Evolutionary conservation across 2,329 filamentous ascomycete species (phyloP).

Genomic region (Fusarium palustre): DNA sequence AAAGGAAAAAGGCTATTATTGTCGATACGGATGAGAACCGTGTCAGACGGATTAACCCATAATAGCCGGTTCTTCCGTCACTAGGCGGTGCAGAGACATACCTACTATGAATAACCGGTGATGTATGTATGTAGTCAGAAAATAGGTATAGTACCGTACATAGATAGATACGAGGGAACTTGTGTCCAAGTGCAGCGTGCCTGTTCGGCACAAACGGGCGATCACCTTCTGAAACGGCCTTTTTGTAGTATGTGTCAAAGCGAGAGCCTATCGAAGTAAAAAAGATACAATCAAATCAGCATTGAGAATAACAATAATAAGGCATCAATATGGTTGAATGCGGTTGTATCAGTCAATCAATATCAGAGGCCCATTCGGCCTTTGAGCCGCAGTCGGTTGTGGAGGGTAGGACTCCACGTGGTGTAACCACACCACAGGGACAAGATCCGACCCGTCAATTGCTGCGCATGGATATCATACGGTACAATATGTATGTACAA

Average conservation of each 20-base stretch:
- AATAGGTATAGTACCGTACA: not conserved
- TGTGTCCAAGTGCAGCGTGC: conserved; percentile 34
- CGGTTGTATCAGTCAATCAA: conserved; percentile 25
- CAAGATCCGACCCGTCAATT: conserved; percentile 13
- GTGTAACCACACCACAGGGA: conserved; percentile 42
- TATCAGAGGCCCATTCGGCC: conserved; percentile 39
- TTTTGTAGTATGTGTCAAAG: conserved; percentile 38
- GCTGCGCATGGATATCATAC: not conserved
- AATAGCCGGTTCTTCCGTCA: conserved; percentile 24
- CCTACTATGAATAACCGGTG: not conserved
- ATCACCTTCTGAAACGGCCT: conserved; percentile 33
- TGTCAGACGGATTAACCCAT: conserved; percentile 28
- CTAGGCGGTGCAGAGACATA: conserved; percentile 23
- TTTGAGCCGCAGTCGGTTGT: conserved; percentile 34
- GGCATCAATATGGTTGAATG: conserved; percentile 20
- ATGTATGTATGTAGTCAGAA: conserved; percentile 29
- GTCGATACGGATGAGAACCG: conserved; percentile 27
- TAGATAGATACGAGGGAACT: conserved; percentile 15
- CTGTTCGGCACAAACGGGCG: conserved; percentile 27
- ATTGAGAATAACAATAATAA: conserved; percentile 7
- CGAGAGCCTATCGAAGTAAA: conserved; percentile 37
- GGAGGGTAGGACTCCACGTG: conserved; percentile 43
- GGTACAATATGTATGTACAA: not conserved
- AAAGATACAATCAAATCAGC: conserved; percentile 11
- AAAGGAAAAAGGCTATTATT: not conserved